A percentile compares a stretch with the other conserved stretches of the same genome.
Conservation (phyloP, 2,329 filamentous ascomycete species). For the Claviceps lovelessii region DNA sequence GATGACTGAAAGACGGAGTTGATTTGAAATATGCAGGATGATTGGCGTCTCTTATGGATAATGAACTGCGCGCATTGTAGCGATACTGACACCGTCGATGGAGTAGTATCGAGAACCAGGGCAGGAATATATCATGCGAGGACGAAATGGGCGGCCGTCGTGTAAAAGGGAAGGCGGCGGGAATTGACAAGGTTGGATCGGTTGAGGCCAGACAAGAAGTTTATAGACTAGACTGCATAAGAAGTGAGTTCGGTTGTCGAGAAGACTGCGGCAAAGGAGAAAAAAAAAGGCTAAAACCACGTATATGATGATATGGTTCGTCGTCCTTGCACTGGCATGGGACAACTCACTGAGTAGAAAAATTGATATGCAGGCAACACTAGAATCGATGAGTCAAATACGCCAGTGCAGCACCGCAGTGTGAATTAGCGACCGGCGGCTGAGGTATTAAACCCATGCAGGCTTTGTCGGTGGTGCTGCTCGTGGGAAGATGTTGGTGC, state of each 20-base stretch:
- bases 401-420: background rate
- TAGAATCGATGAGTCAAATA: slow-evolving; percentile 2
- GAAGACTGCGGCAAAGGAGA: background rate
- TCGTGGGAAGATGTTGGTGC: slow-evolving; percentile 13
- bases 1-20: slow-evolving; percentile 1
- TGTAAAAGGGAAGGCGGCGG: background rate
- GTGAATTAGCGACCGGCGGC: background rate
- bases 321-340: slow-evolving; percentile 6
- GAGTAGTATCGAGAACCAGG: slow-evolving; percentile 1
- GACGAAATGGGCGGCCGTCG: background rate
- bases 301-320: slow-evolving; percentile 1
- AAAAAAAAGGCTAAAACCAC: background rate
- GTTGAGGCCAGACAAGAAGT: background rate
- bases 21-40: background rate
- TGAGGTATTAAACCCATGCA: slow-evolving; percentile 6
- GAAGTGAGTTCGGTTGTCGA: background rate
- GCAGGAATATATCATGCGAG: background rate
- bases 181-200: background rate
- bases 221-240: background rate
- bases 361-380: slow-evolving; percentile 1
- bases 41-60: slow-evolving; percentile 7
- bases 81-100: slow-evolving; percentile 1
- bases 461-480: slow-evolving; percentile 6
- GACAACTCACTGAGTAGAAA: slow-evolving; percentile 3
- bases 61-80: slow-evolving; percentile 11